Conservation (phyloP, 1,139 yeast species). For the Diutina ranongensis region DNA sequence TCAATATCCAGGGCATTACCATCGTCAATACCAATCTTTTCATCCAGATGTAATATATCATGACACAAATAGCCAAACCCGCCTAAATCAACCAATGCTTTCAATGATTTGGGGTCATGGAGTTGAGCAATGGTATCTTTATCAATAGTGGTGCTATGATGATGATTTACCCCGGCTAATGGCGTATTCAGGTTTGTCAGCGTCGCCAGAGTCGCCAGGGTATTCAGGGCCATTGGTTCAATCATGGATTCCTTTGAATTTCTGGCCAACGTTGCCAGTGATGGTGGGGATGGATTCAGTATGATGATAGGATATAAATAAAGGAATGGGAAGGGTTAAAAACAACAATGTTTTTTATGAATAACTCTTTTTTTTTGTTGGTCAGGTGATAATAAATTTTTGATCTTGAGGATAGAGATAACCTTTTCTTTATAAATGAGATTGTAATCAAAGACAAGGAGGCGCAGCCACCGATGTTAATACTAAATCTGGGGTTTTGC, state of each 20-base stretch:
- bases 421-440: no score
- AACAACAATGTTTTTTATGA: no score
- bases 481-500: no score
- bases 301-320: no score
- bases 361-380: no score
- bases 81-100: constrained; percentile 27
- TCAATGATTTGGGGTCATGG: constrained; percentile 45
- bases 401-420: no score
- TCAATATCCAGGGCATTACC: constrained; percentile 17
- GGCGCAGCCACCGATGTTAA: no score
- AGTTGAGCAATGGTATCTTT: constrained; percentile 11
- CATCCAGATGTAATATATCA: constrained; percentile 26
- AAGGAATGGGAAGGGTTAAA: no score
- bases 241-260: background rate
- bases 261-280: no score
- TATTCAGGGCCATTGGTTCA: background rate
- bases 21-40: constrained; percentile 31
- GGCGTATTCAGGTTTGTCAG: constrained; percentile 3
- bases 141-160: background rate
- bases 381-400: no score
- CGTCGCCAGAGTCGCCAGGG: background rate
- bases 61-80: constrained; percentile 22
- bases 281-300: no score
- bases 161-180: background rate
- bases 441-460: no score